phyloP scores from a whole-genome alignment of 1,284 basidiomycete species.

The Sparassis latifolia region DNA sequence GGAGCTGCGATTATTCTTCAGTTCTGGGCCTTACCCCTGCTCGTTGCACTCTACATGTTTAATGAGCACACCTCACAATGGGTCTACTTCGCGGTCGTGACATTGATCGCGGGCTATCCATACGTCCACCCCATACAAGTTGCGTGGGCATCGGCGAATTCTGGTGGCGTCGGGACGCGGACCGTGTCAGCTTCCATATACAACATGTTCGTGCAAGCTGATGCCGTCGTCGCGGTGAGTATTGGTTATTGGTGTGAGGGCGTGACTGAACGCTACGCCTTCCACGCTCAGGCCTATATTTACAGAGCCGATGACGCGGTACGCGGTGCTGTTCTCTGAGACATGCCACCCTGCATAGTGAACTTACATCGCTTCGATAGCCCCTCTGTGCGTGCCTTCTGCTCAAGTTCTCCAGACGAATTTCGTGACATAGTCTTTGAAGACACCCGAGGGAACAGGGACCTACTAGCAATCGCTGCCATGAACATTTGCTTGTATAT shows the following conservation, averaged over 20 bases:
- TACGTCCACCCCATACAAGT: slow-evolving; percentile 43
- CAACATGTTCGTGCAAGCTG: slow-evolving; percentile 60
- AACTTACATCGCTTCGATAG: slow-evolving; percentile 10
- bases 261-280: too few relatives aligned
- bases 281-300: too few relatives aligned
- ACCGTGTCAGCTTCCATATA: slow-evolving; percentile 50
- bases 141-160: slow-evolving; percentile 58
- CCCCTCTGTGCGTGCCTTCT: slow-evolving; percentile 35
- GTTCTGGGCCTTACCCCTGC: slow-evolving; percentile 55
- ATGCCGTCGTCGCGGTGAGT: slow-evolving; percentile 43
- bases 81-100: slow-evolving; percentile 53
- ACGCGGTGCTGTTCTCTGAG: too few relatives aligned
- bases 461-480: slow-evolving; percentile 28
- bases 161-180: slow-evolving; percentile 49
- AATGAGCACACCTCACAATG: slow-evolving; percentile 45
- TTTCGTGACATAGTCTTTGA: neutral
- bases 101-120: slow-evolving; percentile 47
- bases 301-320: too few relatives aligned
- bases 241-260: neutral
- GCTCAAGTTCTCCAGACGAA: too few relatives aligned
- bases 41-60: slow-evolving; percentile 53
- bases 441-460: slow-evolving; percentile 36
- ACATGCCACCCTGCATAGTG: too few relatives aligned
- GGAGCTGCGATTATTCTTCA: slow-evolving; percentile 47
- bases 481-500: slow-evolving; percentile 43